Evolutionary conservation across 257 asterid species (phyloP), one percentile per base, ranked within the genome.

Genomic region (Penstemon davidsonii): DNA sequence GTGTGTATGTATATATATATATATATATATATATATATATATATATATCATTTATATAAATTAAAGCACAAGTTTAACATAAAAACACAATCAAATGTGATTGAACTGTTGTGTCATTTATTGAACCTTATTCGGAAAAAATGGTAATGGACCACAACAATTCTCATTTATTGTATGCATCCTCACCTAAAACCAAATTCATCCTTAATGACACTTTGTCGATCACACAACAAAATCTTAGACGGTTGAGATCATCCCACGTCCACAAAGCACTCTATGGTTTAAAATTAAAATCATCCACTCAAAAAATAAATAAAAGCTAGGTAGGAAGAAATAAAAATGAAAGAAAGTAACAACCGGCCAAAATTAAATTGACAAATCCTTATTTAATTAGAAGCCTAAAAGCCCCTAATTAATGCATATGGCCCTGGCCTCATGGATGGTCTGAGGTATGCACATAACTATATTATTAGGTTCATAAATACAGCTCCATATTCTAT

Each of bases 361-460:
- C 83, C 76, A 74, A 60, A 63, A 45, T 7, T 46, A 50, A 56
- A 52, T 42, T 51, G 56, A 75, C 68, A 60, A 38, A n/a, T 51
- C 67, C 41, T 19, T 18, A 56, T 54, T 60, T 39, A 57, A 70
- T 12, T 45, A 56, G 64, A 67, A 59, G 18, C 57, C 62, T 49
- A 49, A 62, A 12, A 64, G 66, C 52, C 74, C 71, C 71, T 58
- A n/a, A 71, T 52, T 68, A 71, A 70, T 65, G 75, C 81, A 74
- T 9, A 45, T 59, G 12, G 43, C 62, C 47, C 46, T 62, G 33
- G 74, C 72, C 56, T 60, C 18, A 53, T 60, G 63, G 25, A 59
- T 37, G 62, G 25, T 55, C 51, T 36, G 9, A 60, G 25, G 10
- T 49, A 13, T 33, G 11, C 36, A 54, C 60, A 43, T 53, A 53